phyloP scores from a whole-genome alignment of 2,329 filamentous ascomycete genomes.

The Chrysoporthe austroafricana region DNA sequence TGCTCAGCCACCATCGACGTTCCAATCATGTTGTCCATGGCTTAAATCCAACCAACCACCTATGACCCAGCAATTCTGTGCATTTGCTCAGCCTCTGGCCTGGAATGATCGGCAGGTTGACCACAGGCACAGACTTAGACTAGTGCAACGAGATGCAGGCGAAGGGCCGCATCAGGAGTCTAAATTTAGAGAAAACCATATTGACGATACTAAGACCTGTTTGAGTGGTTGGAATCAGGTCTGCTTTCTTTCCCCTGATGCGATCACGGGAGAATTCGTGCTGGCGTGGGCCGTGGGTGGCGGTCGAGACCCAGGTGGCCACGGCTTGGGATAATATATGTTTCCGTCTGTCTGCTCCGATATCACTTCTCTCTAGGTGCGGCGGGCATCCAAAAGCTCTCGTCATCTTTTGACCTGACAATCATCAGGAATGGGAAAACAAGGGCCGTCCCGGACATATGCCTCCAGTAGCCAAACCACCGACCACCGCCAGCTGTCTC shows the following conservation, averaged over 20 bases:
- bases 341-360: neutral
- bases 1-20: conserved; percentile 2
- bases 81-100: conserved; percentile 9
- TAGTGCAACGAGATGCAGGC: conserved; percentile 6
- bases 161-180: neutral
- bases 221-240: neutral
- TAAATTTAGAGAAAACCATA: conserved; percentile 9
- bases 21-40: neutral
- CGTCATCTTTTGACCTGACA: neutral
- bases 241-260: neutral
- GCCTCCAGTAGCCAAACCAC: neutral
- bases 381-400: neutral
- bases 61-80: neutral
- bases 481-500: conserved; percentile 1
- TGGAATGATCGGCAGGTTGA: conserved; percentile 3
- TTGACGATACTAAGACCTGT: conserved; percentile 8
- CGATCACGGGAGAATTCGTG: neutral
- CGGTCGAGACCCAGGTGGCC: neutral
- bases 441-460: neutral
- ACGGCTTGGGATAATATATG: neutral
- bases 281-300: neutral
- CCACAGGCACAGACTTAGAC: conserved; percentile 4
- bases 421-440: conserved; percentile 2
- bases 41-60: neutral
- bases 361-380: neutral